These are phyloP conservation scores for Datisca glomerata DNA, from an alignment of 306 rosid species.

Conservation along the genomic window DNA sequence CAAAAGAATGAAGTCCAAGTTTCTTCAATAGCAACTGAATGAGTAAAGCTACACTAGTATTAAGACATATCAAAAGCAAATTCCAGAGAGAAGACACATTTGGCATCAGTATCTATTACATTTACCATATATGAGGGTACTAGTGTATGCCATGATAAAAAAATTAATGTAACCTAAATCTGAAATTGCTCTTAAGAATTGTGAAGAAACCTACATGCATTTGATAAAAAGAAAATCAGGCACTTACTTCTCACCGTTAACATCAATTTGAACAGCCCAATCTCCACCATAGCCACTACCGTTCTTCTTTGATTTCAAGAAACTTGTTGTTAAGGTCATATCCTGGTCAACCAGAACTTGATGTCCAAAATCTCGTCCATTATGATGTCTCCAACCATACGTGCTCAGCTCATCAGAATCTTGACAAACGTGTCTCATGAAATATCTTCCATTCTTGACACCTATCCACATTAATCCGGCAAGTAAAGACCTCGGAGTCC, in stretches of 20 bases:
- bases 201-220: background rate
- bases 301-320: slow-evolving; percentile 64
- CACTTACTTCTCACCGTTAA: slow-evolving; percentile 42
- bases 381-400: slow-evolving; percentile 78
- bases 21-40: too few species aligned
- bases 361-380: slow-evolving; percentile 80
- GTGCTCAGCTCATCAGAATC: slow-evolving; percentile 66
- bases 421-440: slow-evolving; percentile 49
- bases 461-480: slow-evolving; percentile 97
- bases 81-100: too few species aligned
- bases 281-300: slow-evolving; percentile 94
- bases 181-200: background rate
- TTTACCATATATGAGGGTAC: background rate
- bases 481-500: slow-evolving; percentile 82
- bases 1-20: too few species aligned
- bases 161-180: too few species aligned
- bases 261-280: slow-evolving; percentile 73
- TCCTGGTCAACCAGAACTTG: slow-evolving; percentile 72
- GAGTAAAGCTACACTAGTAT: too few species aligned
- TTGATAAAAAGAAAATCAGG: slow-evolving; percentile 11
- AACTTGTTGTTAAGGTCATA: slow-evolving; percentile 53
- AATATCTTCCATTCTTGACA: slow-evolving; percentile 48
- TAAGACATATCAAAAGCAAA: too few species aligned
- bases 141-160: background rate
- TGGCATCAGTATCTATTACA: too few species aligned